Evolutionary conservation across 805 yeast species (phyloP).

Genomic region (Suhomyces faveliae): DNA sequence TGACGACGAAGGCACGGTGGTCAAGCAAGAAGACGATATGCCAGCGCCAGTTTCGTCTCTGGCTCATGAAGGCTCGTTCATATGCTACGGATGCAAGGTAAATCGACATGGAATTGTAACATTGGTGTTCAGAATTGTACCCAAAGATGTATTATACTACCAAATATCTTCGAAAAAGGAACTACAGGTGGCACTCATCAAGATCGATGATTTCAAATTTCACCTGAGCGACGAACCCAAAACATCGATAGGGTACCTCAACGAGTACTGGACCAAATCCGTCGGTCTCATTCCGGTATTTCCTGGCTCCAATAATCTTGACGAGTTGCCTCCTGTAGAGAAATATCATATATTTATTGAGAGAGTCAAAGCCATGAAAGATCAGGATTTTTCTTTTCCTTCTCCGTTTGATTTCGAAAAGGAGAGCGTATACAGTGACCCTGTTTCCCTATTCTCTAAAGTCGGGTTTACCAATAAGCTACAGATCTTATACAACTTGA

Average conservation of each 20-base stretch:
- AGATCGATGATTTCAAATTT: constrained; percentile 10
- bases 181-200: constrained; percentile 24
- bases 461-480: constrained; percentile 15
- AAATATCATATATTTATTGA: constrained; percentile 12
- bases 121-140: constrained; percentile 23
- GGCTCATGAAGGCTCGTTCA: constrained; percentile 26
- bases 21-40: not conserved
- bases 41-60: constrained; percentile 8
- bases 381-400: constrained; percentile 1
- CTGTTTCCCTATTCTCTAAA: constrained; percentile 17
- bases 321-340: constrained; percentile 3
- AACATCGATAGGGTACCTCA: constrained; percentile 26
- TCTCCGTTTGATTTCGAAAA: not conserved
- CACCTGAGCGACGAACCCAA: not conserved
- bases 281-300: constrained; percentile 20
- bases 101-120: constrained; percentile 19
- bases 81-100: constrained; percentile 23
- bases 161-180: constrained; percentile 25
- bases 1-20: constrained; percentile 10
- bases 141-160: constrained; percentile 28
- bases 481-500: constrained; percentile 23
- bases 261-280: constrained; percentile 21
- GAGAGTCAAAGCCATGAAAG: constrained; percentile 16
- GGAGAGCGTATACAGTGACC: not conserved
- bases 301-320: constrained; percentile 10